These are phyloP conservation scores for Xylaria cubensis DNA, from an alignment of 495 filamentous ascomycete genomes.

Conservation along the genomic window DNA sequence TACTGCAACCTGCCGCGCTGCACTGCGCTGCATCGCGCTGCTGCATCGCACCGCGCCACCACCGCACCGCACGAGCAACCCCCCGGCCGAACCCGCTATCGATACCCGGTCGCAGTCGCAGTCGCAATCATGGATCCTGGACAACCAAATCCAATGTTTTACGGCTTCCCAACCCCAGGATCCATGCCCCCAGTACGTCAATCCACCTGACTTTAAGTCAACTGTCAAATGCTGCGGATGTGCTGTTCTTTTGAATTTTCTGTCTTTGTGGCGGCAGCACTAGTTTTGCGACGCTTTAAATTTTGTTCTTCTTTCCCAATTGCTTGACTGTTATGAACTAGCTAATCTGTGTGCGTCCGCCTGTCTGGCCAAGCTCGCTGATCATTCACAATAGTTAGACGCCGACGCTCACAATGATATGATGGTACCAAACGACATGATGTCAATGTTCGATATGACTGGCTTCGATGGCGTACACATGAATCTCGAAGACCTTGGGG, in stretches of 20 bases:
- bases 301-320: not conserved
- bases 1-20: not conserved
- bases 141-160: constrained; percentile 43
- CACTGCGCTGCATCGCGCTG: constrained; percentile 2
- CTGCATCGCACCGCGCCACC: constrained; percentile 5
- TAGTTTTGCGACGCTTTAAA: not conserved
- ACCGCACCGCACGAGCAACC: constrained; percentile 18
- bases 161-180: constrained; percentile 39
- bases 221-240: not conserved
- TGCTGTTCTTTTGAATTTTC: not conserved
- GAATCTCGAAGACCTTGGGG: constrained; percentile 40
- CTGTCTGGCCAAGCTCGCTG: constrained; percentile 6
- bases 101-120: constrained; percentile 7
- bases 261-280: not conserved
- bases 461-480: constrained; percentile 49
- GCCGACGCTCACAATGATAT: constrained; percentile 35
- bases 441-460: constrained; percentile 49
- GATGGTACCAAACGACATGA: constrained; percentile 46
- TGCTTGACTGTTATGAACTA: constrained; percentile 17
- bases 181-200: constrained; percentile 39
- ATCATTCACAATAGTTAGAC: constrained; percentile 26
- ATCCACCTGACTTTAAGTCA: not conserved
- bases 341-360: not conserved
- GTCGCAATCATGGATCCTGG: constrained; percentile 48
- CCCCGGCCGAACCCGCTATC: constrained; percentile 11